Conservation (phyloP, 1,284 basidiomycete species). For the Sanghuangporus sanghuang region DNA sequence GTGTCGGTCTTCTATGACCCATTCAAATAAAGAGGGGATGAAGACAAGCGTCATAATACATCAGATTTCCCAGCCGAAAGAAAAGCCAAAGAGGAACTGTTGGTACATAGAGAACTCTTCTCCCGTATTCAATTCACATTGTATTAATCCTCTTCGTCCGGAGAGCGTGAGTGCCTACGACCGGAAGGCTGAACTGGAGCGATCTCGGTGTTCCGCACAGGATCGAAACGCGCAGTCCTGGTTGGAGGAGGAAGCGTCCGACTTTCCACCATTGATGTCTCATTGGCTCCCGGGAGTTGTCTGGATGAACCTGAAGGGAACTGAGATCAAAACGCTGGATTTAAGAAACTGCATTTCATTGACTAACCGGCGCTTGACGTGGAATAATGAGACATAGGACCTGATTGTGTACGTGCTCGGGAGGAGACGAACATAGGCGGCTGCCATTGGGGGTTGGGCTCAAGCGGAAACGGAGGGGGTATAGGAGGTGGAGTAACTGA, state of each 20-base stretch:
- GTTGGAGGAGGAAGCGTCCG: constrained; percentile 5
- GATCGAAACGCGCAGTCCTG: constrained; percentile 13
- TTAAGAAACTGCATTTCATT: neutral
- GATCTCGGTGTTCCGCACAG: constrained; percentile 12
- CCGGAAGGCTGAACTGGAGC: neutral
- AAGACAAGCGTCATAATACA: neutral
- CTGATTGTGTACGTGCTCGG: constrained; percentile 3
- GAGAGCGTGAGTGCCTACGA: constrained; percentile 7
- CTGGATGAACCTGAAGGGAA: constrained; percentile 5
- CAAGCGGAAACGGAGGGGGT: constrained; percentile 17
- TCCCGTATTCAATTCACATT: neutral
- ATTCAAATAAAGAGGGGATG: neutral
- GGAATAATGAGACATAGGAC: neutral
- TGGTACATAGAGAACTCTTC: neutral
- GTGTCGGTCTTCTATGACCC: neutral
- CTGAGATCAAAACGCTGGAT: neutral
- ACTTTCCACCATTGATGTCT: constrained; percentile 3
- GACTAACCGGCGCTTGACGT: neutral
- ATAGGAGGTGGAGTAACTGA: neutral
- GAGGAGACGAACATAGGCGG: neutral
- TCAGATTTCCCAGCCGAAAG: neutral
- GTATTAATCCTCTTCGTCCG: constrained; percentile 3
- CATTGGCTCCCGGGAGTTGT: neutral
- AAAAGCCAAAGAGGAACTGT: neutral
- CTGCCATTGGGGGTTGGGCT: constrained; percentile 14